Conservation (phyloP, 768 basidiomycete genomes). For the Rhodotorula toruloides region DNA sequence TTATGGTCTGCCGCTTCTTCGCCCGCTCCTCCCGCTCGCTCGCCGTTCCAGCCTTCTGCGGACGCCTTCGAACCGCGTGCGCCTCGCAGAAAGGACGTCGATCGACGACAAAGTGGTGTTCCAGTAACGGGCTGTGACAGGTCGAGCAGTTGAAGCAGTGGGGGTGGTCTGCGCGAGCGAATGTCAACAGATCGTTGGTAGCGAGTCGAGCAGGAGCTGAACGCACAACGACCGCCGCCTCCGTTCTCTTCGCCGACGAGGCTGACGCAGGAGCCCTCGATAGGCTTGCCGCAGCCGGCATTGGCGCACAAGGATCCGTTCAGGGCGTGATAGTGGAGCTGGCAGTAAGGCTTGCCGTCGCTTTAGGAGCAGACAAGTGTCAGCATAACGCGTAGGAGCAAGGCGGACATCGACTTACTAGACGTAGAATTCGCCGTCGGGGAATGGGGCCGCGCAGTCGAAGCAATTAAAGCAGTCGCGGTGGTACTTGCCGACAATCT, state of each 20-base stretch:
- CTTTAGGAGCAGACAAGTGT: not conserved
- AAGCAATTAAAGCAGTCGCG: conserved; percentile 29
- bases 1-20: conserved; percentile 31
- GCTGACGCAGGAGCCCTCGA: conserved; percentile 42
- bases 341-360: conserved; percentile 39
- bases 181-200: too few species aligned
- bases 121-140: conserved; percentile 34
- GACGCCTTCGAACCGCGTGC: conserved; percentile 11
- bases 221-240: conserved; percentile 40
- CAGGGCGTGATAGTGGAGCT: conserved; percentile 38
- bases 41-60: not conserved
- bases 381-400: not conserved
- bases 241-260: conserved; percentile 41
- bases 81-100: conserved; percentile 41
- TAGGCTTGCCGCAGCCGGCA: conserved; percentile 26
- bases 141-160: conserved; percentile 40
- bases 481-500: conserved; percentile 42
- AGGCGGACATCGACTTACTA: conserved; percentile 2
- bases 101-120: conserved; percentile 41
- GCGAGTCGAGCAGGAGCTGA: not conserved
- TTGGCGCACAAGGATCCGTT: conserved; percentile 42
- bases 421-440: conserved; percentile 42
- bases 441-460: conserved; percentile 36
- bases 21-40: conserved; percentile 1
- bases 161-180: conserved; percentile 41